Base-by-base conservation (phyloP, 129 eudicot genomes). In the Tagetes patula region DNA sequence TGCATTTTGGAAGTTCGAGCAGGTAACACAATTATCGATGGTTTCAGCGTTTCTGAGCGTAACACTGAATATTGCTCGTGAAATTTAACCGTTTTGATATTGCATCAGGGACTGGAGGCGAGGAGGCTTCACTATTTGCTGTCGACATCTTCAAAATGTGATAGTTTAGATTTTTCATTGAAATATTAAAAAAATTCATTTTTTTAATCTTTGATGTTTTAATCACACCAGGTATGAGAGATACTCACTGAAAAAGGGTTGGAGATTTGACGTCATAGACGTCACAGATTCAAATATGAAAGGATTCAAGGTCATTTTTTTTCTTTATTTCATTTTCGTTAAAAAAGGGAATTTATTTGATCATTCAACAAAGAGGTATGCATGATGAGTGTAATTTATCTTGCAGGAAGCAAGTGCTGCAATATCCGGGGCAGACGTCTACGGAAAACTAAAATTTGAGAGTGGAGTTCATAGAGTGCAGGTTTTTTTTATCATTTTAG, bases 381-480 rank as follows among this genome's bases (percentile, higher is more conserved):
- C 55, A 31, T 77, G 33, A 74, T 30, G 61, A 32, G 58, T 69
- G 56, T 40, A 33, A 10, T 13, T 52, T 80, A 8, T 50, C 45
- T 67, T 66, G 36, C 84, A 95, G 99, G 99, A 95, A 87, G 99
- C 97, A 71, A 86, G 87, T 82, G 97, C 97, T 38, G 86, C 96
- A 76, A 87, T 95, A 74, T 86, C 96, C 48, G 99, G 99, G 63
- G 84, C 91, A 54, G 89, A 85, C 81, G 96, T 87, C 33, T 95
- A 88, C 74, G 98, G 98, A 75, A 95, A 85, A 81, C 84, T 95
- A 34, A 95, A 95, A 87, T 95, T 95, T 74, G 99, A 95, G 89
- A 95, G 98, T 80, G 98, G 96, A 75, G 91, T 90, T 72, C 99
- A 95, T 74, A 79, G 99, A 86, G 99, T 95, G 79, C 99, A 95